These are phyloP conservation scores for Zea mays DNA, from an alignment of 176 grass and related monocot species.

Conservation along the genomic window Zm-B73-REFERENCE-NAM-5.0 NC_050098.1:183069001-183069500, in stretches of 20 bases:
- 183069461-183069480: neutral
- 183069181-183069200: slow-evolving; percentile 27
- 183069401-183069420: slow-evolving; percentile 36
- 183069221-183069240: slow-evolving; percentile 43
- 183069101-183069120: slow-evolving; percentile 26
- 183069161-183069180: slow-evolving; percentile 24
- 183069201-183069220: slow-evolving; percentile 46
- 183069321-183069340: neutral
- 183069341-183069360: neutral
- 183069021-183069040: neutral
- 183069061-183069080: no score
- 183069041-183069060: no score
- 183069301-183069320: neutral
- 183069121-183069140: slow-evolving; percentile 25
- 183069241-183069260: slow-evolving; percentile 25
- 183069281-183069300: slow-evolving; percentile 77
- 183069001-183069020: no score
- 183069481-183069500: no score
- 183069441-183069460: slow-evolving; percentile 56
- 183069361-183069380: slow-evolving; percentile 5
- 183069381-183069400: neutral
- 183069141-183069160: slow-evolving; percentile 43
- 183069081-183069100: slow-evolving; percentile 18
- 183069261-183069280: slow-evolving; percentile 40
- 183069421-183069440: slow-evolving; percentile 21